These are phyloP conservation scores for Candida dubliniensis DNA, from an alignment of 1,139 yeast genomes.

Conservation along the genomic window DNA sequence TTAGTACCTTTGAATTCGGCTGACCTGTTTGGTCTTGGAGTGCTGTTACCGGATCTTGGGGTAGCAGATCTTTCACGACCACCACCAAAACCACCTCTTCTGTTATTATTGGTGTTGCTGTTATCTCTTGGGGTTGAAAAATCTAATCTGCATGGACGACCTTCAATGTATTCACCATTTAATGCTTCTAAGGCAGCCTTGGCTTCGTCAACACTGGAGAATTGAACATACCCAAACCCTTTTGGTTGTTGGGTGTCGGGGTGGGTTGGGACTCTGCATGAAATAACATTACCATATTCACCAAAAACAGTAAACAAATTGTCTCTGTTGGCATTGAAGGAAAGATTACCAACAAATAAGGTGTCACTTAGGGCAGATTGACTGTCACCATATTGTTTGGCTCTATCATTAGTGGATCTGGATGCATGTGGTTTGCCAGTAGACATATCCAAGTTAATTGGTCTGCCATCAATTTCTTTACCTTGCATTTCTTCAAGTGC, in stretches of 20 bases:
- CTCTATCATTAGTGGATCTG: constrained; percentile 64
- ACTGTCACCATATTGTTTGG: constrained; percentile 83
- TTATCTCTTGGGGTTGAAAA: constrained; percentile 86
- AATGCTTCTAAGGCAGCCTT: constrained; percentile 82
- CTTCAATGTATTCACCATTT: constrained; percentile 86
- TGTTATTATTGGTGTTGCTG: constrained; percentile 36
- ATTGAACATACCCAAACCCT: constrained; percentile 98
- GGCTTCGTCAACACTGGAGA: constrained; percentile 83
- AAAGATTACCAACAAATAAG: constrained; percentile 90
- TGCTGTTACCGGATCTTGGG: constrained; percentile 38
- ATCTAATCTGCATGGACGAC: constrained; percentile 94
- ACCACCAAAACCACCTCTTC: constrained; percentile 38
- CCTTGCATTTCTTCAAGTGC: constrained; percentile 90
- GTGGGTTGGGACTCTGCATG: constrained; percentile 95
- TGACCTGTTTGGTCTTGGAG: constrained; percentile 51
- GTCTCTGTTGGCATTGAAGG: constrained; percentile 86
- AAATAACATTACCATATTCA: constrained; percentile 75
- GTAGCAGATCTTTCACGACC: constrained; percentile 50
- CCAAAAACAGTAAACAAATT: constrained; percentile 69
- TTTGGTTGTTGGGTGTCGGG: constrained; percentile 98
- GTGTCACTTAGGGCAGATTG: constrained; percentile 94
- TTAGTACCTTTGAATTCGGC: constrained; percentile 72
- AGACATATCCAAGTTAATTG: constrained; percentile 90
- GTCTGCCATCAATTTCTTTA: constrained; percentile 94
- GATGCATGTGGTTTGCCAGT: constrained; percentile 70